Percentiles rank a stretch among this genome's conserved stretches.
These are phyloP conservation scores for Penicillium cinerascens DNA, from an alignment of 495 filamentous ascomycete species.

Conservation along the genomic window DNA sequence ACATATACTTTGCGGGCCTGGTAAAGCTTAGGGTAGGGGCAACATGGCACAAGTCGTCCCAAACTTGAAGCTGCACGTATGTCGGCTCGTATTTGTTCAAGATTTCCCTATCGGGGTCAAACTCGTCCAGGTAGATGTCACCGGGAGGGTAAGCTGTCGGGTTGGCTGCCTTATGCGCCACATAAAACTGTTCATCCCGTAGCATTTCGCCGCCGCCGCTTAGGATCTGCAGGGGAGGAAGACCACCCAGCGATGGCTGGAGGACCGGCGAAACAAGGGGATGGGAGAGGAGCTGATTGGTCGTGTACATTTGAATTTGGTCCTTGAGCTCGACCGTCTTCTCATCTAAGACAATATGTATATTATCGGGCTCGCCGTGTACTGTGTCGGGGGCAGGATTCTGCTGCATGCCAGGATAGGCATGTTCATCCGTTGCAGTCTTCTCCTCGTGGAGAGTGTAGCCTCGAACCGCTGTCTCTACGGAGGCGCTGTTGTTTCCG, in stretches of 20 bases:
- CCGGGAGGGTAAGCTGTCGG: conserved; percentile 69
- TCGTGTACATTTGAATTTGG: conserved; percentile 92
- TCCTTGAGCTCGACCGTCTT: conserved; percentile 76
- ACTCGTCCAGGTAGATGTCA: conserved; percentile 60
- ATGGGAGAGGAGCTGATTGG: conserved; percentile 81
- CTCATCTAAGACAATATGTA: conserved; percentile 63
- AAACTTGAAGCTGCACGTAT: conserved; percentile 92
- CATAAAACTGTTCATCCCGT: conserved; percentile 89
- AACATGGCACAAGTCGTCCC: conserved; percentile 92
- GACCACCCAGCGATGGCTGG: conserved; percentile 80
- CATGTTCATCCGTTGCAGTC: conserved; percentile 16
- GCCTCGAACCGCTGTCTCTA: conserved; percentile 39
- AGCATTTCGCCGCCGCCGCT: conserved; percentile 85
- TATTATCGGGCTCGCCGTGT: conserved; percentile 36
- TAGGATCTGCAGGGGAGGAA: conserved; percentile 82
- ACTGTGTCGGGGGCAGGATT: conserved; percentile 20
- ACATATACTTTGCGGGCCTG: conserved; percentile 93
- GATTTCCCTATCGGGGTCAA: conserved; percentile 50
- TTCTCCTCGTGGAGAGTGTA: conserved; percentile 35
- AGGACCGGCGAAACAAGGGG: conserved; percentile 86
- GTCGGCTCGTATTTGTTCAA: conserved; percentile 71
- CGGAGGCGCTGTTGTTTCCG: conserved; percentile 18
- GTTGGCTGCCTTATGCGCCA: conserved; percentile 90
- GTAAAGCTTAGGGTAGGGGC: conserved; percentile 89
- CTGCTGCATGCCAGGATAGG: conserved; percentile 36